Evolutionary conservation across 2,329 filamentous ascomycete genomes (phyloP).

Genomic region (Tolypocladium ovalisporum): DNA sequence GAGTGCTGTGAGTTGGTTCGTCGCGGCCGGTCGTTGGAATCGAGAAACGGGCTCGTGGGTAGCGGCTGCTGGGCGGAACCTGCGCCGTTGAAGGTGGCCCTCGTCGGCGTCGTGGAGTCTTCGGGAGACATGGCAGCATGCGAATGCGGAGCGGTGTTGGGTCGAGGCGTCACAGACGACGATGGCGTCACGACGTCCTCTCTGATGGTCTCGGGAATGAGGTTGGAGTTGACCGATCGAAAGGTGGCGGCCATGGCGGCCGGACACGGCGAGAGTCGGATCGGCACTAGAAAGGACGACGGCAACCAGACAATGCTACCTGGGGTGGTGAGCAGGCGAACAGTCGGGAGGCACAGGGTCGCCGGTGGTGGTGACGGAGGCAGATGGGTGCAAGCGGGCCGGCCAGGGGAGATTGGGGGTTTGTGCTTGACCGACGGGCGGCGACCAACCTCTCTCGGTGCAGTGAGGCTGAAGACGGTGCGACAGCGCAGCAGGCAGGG

Average conservation of each 20-base stretch:
- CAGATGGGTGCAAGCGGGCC: conserved; percentile 2
- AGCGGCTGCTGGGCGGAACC: conserved; percentile 41
- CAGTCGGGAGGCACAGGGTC: background rate
- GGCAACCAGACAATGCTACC: background rate
- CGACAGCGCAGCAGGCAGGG: conserved; percentile 8
- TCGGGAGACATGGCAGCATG: conserved; percentile 21
- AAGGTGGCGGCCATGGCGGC: conserved; percentile 36
- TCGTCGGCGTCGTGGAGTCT: conserved; percentile 51
- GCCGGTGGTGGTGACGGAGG: background rate
- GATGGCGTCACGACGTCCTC: conserved; percentile 27
- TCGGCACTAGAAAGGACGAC: background rate
- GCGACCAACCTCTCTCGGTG: conserved; percentile 5
- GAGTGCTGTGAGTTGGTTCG: conserved; percentile 49
- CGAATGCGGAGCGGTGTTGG: conserved; percentile 22
- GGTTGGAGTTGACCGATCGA: conserved; percentile 33
- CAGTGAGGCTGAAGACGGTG: conserved; percentile 14
- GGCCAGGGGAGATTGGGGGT: conserved; percentile 4
- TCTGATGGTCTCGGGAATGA: conserved; percentile 18
- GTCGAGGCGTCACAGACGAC: conserved; percentile 17
- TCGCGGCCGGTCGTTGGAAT: conserved; percentile 26
- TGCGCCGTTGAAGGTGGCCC: conserved; percentile 36
- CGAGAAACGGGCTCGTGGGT: conserved; percentile 40
- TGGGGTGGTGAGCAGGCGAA: background rate
- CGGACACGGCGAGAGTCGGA: conserved; percentile 10
- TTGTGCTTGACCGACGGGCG: conserved; percentile 6